Evolutionary conservation across 2,329 filamentous ascomycete genomes (phyloP), one percentile per base, ranked within the genome.

Genomic region (Botrytis pseudocinerea): DNA sequence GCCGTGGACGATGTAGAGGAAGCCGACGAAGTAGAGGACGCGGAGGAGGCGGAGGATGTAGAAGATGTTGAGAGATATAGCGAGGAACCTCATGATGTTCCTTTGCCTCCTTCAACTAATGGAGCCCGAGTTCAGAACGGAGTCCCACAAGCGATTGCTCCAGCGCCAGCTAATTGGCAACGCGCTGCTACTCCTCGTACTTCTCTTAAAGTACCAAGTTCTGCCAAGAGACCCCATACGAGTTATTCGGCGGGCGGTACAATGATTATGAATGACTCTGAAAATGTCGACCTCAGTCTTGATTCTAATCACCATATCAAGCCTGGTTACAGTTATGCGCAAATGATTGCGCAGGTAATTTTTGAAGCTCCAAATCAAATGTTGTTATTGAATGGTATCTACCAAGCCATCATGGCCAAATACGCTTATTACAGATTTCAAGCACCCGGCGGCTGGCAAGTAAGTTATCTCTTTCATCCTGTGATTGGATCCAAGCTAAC

Each of bases 301-400:
- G 95, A 98, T 77, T 89, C 91, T 44, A 93, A 95, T 76, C 93
- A 93, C 81, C 94, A 98, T 76, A 89, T 98, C 80, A 99, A 99
- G 82, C 97, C 96, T 2, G 93, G 95, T 63, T 97, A 93, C 82
- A 98, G 95, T 82, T 99, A 99, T 82, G 95, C 96, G 4, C 94
- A 97, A 81, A 90, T 99, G 85, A 99, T 99, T 76, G 96, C 94
- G 0, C 96, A 98, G 83, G 96, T 96, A 1, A 98, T 99, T 76
- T 87, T 98, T 77, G 93, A 92, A 51, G 95, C 92, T 3, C 86
- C 90, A 1, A 94, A 97, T 74, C 92, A 97, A 81, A 97, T 97
- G 82, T 87, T 98, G 71, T 98, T 96, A 4, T 83, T 99, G 65
- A 92, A 92, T 78, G 95, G 93, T 77, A 99, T 99, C 73, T 99